Evolutionary conservation across 768 basidiomycete species (phyloP).

Genomic region (Suillus subaureus): DNA sequence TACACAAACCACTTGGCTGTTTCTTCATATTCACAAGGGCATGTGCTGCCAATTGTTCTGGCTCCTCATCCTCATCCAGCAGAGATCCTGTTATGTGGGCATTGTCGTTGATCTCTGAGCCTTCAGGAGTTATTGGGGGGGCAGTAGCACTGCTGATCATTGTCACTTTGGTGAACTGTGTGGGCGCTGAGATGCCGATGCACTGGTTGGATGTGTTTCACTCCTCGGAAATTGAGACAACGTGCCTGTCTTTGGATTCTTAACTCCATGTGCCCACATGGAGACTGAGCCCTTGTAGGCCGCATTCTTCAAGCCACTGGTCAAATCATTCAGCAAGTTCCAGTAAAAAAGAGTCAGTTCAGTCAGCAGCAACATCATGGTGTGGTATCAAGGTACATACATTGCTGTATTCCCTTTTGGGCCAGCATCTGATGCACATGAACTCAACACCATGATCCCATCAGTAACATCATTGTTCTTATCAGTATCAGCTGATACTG

Average conservation of each 20-base stretch:
- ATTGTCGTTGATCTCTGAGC: neutral
- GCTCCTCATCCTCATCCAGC: neutral
- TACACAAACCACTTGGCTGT: neutral
- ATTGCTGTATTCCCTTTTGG: neutral
- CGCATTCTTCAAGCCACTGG: neutral
- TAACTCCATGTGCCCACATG: neutral
- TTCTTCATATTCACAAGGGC: neutral
- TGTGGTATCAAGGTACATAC: neutral
- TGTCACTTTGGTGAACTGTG: neutral
- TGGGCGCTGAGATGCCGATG: neutral
- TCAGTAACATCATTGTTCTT: no score
- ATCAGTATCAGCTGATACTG: neutral
- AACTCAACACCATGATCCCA: neutral
- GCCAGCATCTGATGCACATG: neutral
- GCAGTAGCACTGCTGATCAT: neutral
- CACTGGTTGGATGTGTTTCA: neutral
- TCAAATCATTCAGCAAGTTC: neutral
- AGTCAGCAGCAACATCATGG: neutral
- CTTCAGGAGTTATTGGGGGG: neutral
- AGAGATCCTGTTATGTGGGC: neutral
- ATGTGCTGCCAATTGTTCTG: neutral
- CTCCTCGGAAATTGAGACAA: neutral
- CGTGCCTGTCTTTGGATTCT: neutral
- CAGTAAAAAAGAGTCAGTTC: neutral
- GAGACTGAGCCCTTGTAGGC: neutral